Conservation (phyloP, 768 basidiomycete genomes). For the Amanita pseudoporphyria region DNA sequence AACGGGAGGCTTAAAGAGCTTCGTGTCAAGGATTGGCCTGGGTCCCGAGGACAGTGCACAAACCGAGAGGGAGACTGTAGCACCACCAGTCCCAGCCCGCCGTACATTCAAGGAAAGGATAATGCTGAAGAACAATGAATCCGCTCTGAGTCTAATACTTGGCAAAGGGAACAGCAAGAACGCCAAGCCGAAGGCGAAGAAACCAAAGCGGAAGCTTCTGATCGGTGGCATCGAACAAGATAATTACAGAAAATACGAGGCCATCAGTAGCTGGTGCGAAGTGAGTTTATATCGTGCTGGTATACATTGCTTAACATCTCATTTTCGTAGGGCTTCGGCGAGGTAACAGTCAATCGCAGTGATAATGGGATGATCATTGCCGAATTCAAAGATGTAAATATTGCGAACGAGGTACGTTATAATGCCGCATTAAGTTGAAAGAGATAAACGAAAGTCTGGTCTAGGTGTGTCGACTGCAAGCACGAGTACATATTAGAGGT, state of each 20-base stretch:
- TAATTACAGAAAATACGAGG: constrained; percentile 4
- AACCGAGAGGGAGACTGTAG: background rate
- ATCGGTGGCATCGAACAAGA: constrained; percentile 3
- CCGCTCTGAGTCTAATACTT: constrained; percentile 3
- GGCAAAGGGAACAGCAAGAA: constrained; percentile 1
- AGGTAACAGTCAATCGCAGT: constrained; percentile 3
- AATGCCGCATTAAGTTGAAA: background rate
- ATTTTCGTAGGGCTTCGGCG: constrained; percentile 6
- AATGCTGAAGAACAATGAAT: constrained; percentile 6
- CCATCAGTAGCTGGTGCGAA: constrained; percentile 7
- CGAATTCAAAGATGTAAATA: constrained; percentile 3
- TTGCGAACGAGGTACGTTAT: constrained; percentile 1
- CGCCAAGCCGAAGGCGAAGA: background rate
- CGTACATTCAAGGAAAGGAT: constrained; percentile 4
- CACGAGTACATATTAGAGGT: constrained; percentile 6
- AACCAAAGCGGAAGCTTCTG: constrained; percentile 1
- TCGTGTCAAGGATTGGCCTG: constrained; percentile 3
- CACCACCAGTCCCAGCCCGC: background rate
- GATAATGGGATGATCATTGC: constrained; percentile 5
- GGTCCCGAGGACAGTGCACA: background rate
- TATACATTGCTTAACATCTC: background rate
- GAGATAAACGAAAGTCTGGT: background rate
- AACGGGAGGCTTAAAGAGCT: background rate
- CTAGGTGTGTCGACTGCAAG: constrained; percentile 5
- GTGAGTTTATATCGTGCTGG: constrained; percentile 1